These are phyloP conservation scores for Starmerella sirachaensis DNA, from an alignment of 805 yeast species.

Conservation along the genomic window DNA sequence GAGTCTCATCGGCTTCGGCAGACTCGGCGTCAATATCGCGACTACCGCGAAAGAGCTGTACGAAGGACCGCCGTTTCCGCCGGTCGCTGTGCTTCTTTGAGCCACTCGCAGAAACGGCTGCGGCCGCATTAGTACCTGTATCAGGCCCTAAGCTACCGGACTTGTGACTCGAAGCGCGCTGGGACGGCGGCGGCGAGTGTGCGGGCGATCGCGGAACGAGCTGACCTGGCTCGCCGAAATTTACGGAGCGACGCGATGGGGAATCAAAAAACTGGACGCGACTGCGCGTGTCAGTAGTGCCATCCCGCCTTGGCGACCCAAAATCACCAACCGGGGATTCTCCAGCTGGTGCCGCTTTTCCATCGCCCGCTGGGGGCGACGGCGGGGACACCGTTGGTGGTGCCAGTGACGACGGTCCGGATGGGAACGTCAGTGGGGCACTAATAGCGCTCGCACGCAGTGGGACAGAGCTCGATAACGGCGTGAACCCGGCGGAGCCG, in stretches of 20 bases:
- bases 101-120: too few relatives aligned
- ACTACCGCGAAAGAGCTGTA: constrained; percentile 14
- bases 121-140: too few relatives aligned
- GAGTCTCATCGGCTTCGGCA: background rate
- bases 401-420: background rate
- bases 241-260: constrained; percentile 7
- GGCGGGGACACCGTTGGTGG: constrained; percentile 1
- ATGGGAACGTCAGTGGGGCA: constrained; percentile 4
- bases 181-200: constrained; percentile 2
- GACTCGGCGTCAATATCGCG: constrained; percentile 2
- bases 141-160: too few relatives aligned
- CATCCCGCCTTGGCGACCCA: background rate
- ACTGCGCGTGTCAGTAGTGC: background rate
- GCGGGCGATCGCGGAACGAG: constrained; percentile 4
- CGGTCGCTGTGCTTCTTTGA: constrained; percentile 1
- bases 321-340: too few relatives aligned
- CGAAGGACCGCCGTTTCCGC: constrained; percentile 21
- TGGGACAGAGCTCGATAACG: constrained; percentile 1
- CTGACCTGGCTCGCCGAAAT: constrained; percentile 15
- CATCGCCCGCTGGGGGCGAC: background rate
- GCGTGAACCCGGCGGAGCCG: constrained; percentile 1
- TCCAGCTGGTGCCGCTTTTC: too few relatives aligned
- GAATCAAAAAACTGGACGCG: constrained; percentile 6
- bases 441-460: background rate
- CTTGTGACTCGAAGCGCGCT: constrained; percentile 1